These are phyloP conservation scores for Exophiala sp. DNA, from an alignment of 2,329 filamentous ascomycete species.

Conservation along the genomic window DNA sequence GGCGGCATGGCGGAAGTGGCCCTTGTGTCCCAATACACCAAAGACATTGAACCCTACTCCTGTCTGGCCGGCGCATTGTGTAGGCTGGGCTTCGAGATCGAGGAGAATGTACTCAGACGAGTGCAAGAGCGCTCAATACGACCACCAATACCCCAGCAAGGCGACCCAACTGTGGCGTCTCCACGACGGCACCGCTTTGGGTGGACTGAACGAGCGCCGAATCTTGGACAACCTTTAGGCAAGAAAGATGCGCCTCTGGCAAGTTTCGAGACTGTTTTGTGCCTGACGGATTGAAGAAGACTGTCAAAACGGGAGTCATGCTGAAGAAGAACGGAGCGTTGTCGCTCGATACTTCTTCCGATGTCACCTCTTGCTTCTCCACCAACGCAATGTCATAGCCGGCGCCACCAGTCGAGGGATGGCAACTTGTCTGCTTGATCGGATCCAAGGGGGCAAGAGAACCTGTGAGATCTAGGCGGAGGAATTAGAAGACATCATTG, in stretches of 20 bases:
- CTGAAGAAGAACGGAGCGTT: slow-evolving; percentile 18
- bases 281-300: slow-evolving; percentile 11
- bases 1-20: no score
- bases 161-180: not conserved
- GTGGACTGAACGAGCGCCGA: slow-evolving; percentile 1
- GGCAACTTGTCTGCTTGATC: slow-evolving; percentile 10
- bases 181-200: not conserved
- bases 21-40: no score
- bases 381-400: slow-evolving; percentile 15
- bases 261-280: not conserved
- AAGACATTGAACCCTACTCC: no score
- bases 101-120: not conserved
- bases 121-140: not conserved
- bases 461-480: slow-evolving; percentile 11
- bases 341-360: slow-evolving; percentile 17
- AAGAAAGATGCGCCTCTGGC: slow-evolving; percentile 15
- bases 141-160: not conserved
- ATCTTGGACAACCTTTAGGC: slow-evolving; percentile 18
- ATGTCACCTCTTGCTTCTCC: slow-evolving; percentile 14
- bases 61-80: no score
- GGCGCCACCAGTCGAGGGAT: slow-evolving; percentile 11
- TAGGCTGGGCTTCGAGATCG: no score
- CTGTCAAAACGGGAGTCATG: slow-evolving; percentile 14
- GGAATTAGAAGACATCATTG: not conserved
- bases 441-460: slow-evolving; percentile 2